phyloP scores from a whole-genome alignment of 768 basidiomycete genomes.

The Rhodotorula kratochvilovae region DNA sequence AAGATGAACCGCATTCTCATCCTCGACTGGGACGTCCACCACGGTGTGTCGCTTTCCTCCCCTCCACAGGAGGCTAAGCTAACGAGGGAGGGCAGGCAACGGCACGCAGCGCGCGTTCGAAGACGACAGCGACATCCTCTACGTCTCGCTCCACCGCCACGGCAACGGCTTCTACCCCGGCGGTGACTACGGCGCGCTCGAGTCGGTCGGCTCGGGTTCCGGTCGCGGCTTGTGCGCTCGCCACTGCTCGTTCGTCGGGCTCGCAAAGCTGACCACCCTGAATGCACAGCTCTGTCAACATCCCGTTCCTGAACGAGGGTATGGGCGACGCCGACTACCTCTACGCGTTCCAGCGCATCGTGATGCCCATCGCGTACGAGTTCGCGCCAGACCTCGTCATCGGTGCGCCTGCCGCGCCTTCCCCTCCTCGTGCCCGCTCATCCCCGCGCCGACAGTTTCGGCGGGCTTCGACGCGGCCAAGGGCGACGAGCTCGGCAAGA shows the following conservation, averaged over 20 bases:
- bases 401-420: constrained; percentile 57
- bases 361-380: constrained; percentile 96
- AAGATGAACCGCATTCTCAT: constrained; percentile 75
- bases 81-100: constrained; percentile 60
- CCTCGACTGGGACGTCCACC: constrained; percentile 96
- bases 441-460: constrained; percentile 61
- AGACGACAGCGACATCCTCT: constrained; percentile 83
- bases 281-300: constrained; percentile 78
- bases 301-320: constrained; percentile 83
- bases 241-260: not conserved
- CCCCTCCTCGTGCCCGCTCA: no score
- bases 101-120: constrained; percentile 95
- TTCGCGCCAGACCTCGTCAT: constrained; percentile 94
- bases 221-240: constrained; percentile 72
- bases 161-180: constrained; percentile 94
- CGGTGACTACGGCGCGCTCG: constrained; percentile 79
- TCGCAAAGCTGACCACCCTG: not conserved
- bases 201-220: constrained; percentile 74
- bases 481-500: constrained; percentile 87
- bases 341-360: constrained; percentile 87
- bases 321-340: constrained; percentile 96
- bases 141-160: constrained; percentile 91
- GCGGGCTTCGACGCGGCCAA: constrained; percentile 95
- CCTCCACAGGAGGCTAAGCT: not conserved
- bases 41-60: constrained; percentile 57